Conservation (phyloP, 2,329 filamentous ascomycete genomes). For the Arthrobotrys pseudoclavata region DNA sequence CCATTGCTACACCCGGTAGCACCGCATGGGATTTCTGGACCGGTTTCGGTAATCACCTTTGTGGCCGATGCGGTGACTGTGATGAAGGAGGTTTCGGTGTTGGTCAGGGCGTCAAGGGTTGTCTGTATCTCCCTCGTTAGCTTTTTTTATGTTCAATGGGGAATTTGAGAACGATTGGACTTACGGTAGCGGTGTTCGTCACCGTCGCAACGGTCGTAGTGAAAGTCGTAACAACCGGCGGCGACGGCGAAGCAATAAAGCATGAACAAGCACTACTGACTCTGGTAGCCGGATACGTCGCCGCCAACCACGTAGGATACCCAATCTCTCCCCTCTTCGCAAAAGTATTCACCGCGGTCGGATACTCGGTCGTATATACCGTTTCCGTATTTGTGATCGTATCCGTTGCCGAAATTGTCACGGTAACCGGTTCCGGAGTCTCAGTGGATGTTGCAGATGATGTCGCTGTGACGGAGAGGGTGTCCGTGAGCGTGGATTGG, state of each 20-base stretch:
- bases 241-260: constrained; percentile 7
- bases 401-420: background rate
- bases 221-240: background rate
- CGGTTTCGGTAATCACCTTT: background rate
- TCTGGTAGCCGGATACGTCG: background rate
- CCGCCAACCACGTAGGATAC: constrained; percentile 15
- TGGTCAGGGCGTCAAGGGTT: constrained; percentile 18
- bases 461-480: background rate
- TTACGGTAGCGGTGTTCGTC: constrained; percentile 23
- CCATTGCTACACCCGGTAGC: constrained; percentile 7
- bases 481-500: constrained; percentile 20
- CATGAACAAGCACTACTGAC: constrained; percentile 10
- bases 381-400: constrained; percentile 16
- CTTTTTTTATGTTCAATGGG: background rate
- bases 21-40: constrained; percentile 7
- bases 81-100: constrained; percentile 4
- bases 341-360: constrained; percentile 18
- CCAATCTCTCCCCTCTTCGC: constrained; percentile 23
- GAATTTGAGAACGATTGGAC: background rate
- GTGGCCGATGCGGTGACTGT: constrained; percentile 28
- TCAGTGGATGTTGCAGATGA: constrained; percentile 6
- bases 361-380: constrained; percentile 1
- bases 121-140: background rate
- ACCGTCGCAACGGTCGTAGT: constrained; percentile 9
- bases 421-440: background rate